These are phyloP conservation scores for Cercospora sp. DNA, from an alignment of 2,329 filamentous ascomycete genomes.

Conservation along the genomic window DNA sequence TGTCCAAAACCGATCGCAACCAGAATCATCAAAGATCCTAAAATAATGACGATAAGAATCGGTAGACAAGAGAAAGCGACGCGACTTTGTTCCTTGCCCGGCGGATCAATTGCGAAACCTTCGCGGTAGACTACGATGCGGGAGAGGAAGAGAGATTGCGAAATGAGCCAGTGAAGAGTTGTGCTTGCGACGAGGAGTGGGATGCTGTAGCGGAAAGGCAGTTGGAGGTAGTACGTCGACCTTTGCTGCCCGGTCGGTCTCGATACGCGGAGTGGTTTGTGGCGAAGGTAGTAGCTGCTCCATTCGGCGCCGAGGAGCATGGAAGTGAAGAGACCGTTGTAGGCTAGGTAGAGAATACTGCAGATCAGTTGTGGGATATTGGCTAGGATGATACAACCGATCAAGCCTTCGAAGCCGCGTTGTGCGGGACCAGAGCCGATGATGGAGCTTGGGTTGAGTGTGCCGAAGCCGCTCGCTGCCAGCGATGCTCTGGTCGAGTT, in stretches of 20 bases:
- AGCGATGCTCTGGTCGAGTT: not conserved
- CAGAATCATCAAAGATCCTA: slow-evolving; percentile 10
- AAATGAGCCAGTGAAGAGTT: slow-evolving; percentile 48
- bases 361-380: slow-evolving; percentile 22
- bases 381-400: slow-evolving; percentile 8
- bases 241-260: slow-evolving; percentile 41
- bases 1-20: not conserved
- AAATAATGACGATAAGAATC: slow-evolving; percentile 15
- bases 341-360: slow-evolving; percentile 20
- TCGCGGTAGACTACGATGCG: slow-evolving; percentile 31
- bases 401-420: not conserved
- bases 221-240: slow-evolving; percentile 44
- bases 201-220: slow-evolving; percentile 43
- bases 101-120: not conserved
- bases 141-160: slow-evolving; percentile 48
- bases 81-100: not conserved
- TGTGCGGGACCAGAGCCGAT: not conserved
- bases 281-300: slow-evolving; percentile 38
- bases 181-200: slow-evolving; percentile 41
- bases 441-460: slow-evolving; percentile 15
- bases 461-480: slow-evolving; percentile 9
- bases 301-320: slow-evolving; percentile 44
- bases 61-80: slow-evolving; percentile 21
- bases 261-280: slow-evolving; percentile 44
- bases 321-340: slow-evolving; percentile 20